These are phyloP conservation scores for Lunularia cruciata DNA, from an alignment of 225 moss, liverwort and hornwort genomes.

Conservation along the genomic window DNA sequence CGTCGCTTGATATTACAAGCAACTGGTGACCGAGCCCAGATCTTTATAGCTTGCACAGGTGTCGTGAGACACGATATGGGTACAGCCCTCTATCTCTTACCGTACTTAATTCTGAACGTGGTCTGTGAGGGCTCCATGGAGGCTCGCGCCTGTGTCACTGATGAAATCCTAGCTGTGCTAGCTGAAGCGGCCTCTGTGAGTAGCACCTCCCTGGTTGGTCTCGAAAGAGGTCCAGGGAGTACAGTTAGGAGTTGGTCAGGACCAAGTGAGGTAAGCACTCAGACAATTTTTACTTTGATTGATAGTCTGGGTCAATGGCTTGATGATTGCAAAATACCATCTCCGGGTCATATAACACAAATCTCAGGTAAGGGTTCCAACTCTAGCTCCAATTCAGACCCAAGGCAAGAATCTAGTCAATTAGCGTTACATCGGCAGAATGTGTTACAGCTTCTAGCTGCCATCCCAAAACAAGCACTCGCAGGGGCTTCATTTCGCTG, in stretches of 20 bases:
- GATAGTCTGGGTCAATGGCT: slow-evolving; percentile 96
- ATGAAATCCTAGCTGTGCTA: slow-evolving; percentile 88
- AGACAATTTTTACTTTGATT: slow-evolving; percentile 87
- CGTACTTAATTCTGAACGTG: slow-evolving; percentile 85
- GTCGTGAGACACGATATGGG: slow-evolving; percentile 97
- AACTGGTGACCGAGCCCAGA: slow-evolving; percentile 73
- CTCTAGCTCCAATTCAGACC: slow-evolving; percentile 58
- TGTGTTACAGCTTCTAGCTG: slow-evolving; percentile 79
- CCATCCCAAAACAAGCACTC: slow-evolving; percentile 94
- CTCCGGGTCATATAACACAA: slow-evolving; percentile 41
- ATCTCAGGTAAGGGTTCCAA: slow-evolving; percentile 63
- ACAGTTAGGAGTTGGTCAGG: slow-evolving; percentile 64
- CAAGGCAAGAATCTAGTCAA: slow-evolving; percentile 51
- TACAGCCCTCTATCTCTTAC: slow-evolving; percentile 89
- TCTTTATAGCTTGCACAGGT: slow-evolving; percentile 85
- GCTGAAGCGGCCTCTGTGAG: slow-evolving; percentile 52
- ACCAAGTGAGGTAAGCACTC: slow-evolving; percentile 94
- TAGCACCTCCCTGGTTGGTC: slow-evolving; percentile 12
- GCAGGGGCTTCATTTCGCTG: slow-evolving; percentile 96
- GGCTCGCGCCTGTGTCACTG: slow-evolving; percentile 73
- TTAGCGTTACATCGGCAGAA: slow-evolving; percentile 67
- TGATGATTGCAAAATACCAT: slow-evolving; percentile 77
- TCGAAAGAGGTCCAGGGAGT: slow-evolving; percentile 36
- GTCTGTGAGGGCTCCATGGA: slow-evolving; percentile 82
- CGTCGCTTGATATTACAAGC: slow-evolving; percentile 84